Evolutionary conservation across 2,329 filamentous ascomycete genomes (phyloP).

Genomic region (Aureobasidium subglaciale): DNA sequence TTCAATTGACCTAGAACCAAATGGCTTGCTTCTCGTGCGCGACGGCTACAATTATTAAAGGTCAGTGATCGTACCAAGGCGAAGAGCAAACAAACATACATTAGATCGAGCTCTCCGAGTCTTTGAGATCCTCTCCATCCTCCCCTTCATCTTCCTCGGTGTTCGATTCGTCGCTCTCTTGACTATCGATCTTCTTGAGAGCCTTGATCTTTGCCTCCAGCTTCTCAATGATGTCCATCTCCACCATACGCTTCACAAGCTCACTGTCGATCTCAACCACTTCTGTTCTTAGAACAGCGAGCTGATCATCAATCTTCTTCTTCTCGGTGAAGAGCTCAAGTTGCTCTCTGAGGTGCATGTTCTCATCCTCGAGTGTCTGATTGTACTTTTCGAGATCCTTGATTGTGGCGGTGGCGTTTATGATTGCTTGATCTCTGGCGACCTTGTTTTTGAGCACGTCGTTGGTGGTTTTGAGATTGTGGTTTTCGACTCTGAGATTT

Average conservation of each 20-base stretch:
- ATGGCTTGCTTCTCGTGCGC: too few relatives aligned
- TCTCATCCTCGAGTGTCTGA: neutral
- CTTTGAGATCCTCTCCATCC: neutral
- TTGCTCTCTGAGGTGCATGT: neutral
- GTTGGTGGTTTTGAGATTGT: constrained; percentile 3
- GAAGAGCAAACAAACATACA: neutral
- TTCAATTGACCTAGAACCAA: too few relatives aligned
- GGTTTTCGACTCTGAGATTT: neutral
- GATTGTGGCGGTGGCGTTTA: neutral
- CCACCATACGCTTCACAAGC: neutral
- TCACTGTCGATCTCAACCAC: neutral
- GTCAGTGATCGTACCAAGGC: too few relatives aligned
- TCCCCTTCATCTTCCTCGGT: too few relatives aligned
- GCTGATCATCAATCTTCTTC: neutral
- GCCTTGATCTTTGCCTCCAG: neutral
- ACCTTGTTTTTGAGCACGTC: constrained; percentile 11
- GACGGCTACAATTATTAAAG: too few relatives aligned
- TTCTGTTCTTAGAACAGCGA: neutral
- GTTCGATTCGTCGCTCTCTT: neutral
- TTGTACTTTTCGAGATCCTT: constrained; percentile 4
- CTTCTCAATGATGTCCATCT: neutral
- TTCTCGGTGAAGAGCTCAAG: neutral
- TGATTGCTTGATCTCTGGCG: neutral
- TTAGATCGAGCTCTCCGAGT: neutral
- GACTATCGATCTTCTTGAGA: neutral